phyloP scores from a whole-genome alignment of 176 grass and related monocot genomes.

The Bothriochloa decipiens region DNA sequence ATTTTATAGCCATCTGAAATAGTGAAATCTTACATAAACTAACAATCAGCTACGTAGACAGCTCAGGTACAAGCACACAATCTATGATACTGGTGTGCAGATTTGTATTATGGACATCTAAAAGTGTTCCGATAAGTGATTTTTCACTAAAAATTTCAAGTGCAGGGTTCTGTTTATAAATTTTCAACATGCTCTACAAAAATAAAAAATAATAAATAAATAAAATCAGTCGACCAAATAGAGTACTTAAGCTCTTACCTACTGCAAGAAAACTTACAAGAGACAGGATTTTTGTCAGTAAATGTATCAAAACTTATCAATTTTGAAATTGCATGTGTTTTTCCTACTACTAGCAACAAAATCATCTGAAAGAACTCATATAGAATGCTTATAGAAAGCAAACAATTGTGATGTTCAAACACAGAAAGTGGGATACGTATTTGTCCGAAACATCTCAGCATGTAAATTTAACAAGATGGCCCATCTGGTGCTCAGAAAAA shows the following conservation, averaged over 20 bases:
- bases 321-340: neutral
- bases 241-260: conserved; percentile 14
- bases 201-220: conserved; percentile 3
- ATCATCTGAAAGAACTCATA: conserved; percentile 6
- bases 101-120: neutral
- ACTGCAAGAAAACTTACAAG: conserved; percentile 2
- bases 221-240: conserved; percentile 22
- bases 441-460: conserved; percentile 98
- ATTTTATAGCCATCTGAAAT: neutral
- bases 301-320: conserved; percentile 5
- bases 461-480: conserved; percentile 98
- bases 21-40: conserved; percentile 11
- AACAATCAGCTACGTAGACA: conserved; percentile 1
- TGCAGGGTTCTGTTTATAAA: neutral
- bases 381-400: conserved; percentile 16
- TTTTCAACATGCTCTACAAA: neutral
- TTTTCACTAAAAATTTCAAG: too few species aligned
- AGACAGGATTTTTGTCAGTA: conserved; percentile 9
- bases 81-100: neutral
- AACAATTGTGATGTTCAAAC: conserved; percentile 11
- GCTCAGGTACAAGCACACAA: neutral
- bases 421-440: conserved; percentile 81
- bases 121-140: neutral
- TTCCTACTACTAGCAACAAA: neutral
- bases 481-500: conserved; percentile 99